Conservation (phyloP, 1,284 basidiomycete genomes). For the Xerocomus alliaceus region DNA sequence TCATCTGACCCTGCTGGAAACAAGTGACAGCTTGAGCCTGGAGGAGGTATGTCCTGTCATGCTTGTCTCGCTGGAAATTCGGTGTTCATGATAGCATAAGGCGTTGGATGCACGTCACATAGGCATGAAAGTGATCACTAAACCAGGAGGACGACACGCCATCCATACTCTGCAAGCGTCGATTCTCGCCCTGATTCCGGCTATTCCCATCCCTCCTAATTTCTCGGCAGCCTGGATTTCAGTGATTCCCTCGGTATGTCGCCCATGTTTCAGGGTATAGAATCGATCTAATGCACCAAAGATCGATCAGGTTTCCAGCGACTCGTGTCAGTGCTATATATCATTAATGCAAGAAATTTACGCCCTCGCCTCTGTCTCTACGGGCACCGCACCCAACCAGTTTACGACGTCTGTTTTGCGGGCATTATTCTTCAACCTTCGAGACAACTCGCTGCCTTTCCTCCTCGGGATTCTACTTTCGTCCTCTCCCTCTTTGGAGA, state of each 20-base stretch:
- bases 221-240: conserved; percentile 52
- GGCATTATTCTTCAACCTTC: conserved; percentile 71
- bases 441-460: conserved; percentile 81
- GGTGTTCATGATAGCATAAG: conserved; percentile 35
- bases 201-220: conserved; percentile 52
- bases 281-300: conserved; percentile 3
- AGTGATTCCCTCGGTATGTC: conserved; percentile 19
- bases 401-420: conserved; percentile 67
- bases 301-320: conserved; percentile 20
- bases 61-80: background rate
- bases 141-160: conserved; percentile 65
- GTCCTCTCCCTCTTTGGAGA: conserved; percentile 38
- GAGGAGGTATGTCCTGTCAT: conserved; percentile 48
- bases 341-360: conserved; percentile 68
- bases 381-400: conserved; percentile 43
- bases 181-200: conserved; percentile 55
- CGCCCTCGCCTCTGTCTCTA: conserved; percentile 60
- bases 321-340: conserved; percentile 54
- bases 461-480: conserved; percentile 73
- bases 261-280: background rate
- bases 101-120: conserved; percentile 51
- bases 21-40: conserved; percentile 46
- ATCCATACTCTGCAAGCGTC: conserved; percentile 61
- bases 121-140: conserved; percentile 56
- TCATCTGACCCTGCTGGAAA: conserved; percentile 53